Base-by-base conservation (phyloP, 805 yeast species). In the Saccharomyces kudriavzevii region DNA sequence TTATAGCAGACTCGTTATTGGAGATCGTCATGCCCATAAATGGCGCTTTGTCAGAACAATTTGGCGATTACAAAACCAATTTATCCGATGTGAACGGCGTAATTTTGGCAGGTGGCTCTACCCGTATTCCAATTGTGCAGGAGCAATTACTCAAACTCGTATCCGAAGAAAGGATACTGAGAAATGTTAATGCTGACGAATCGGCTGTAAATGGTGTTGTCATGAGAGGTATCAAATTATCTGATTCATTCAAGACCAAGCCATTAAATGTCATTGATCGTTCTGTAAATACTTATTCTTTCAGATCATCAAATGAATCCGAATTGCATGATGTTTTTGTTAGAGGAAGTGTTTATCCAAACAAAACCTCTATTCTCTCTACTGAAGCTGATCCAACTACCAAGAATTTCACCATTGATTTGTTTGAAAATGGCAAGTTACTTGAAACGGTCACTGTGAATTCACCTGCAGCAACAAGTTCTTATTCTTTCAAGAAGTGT, bases 151-250 rank as follows among this genome's bases (percentile, higher is more conserved):
- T 67, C 1, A 66, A 78, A 1, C 73, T 82, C 47, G 71, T 84
- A 45, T 89, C 85, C 0, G 81, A 80, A 20, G 84, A 81, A 2
- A 66, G 74, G 49, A 75, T 91, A 43, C 77, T 96, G 24, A 89
- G 85, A 68, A 88, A 85, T 50, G 95, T 94, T 47, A 94, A 94
- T 69, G 94, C 99, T 0, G 99, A 94, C 70, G 99, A 94, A 73
- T 84, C 97, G 47, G 89, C 89, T 51, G 96, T 89, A 13, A 77
- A 88, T 61, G 99, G 99, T 49, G 82, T 95, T 2, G 82, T 96
- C n/a, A 73, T 87, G 40, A 79, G 90, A 58, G 98, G 94, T 22
- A 85, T 89, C 45, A 76, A 82, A 49, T 73, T 89, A 40, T 81
- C 89, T n/a, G 78, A 82, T 43, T 78, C 83, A 61, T 85, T 83